Evolutionary conservation across 305 asterid genomes (phyloP), one percentile per base, ranked within the genome.

Genomic region (Solanum aculeatissimum): DNA sequence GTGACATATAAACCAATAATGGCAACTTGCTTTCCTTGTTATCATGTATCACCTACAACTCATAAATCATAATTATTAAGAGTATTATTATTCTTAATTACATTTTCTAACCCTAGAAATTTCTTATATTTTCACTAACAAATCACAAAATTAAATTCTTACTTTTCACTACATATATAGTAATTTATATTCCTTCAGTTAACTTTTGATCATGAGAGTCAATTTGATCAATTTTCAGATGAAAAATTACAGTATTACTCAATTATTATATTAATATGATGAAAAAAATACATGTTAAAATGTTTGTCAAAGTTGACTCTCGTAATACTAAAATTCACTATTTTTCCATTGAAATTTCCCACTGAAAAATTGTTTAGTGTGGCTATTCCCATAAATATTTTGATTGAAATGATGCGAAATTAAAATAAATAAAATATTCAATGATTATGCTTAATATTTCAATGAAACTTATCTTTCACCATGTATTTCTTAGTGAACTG

Each of bases 1-100:
- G 92, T 8, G 95, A 93, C 57, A 93, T 90, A 53, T 93, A 93
- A 27, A 91, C 94, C 66, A 92, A 82, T 85, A 91, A 89, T 65
- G 96, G 96, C 83, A 93, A 43, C 51, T 89, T 90, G 10, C 87
- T 83, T 25, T 69, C 32, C 42, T 85, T 85, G 3, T 62, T 84
- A 19, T 92, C 93, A 83, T 92, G 83, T 86, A 95, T 93, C 85
- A 95, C 95, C 98, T 93, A 29, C 65, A 49, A 10, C 45, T 4
- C 43, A 75, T 75, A 4, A 66, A 75, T 35, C 40, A 35, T 35
- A 35, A 35, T 35, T 35, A 29, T 29, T 29, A 29, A 2, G 32
- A 29, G 32, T 2, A 29, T 29, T 29, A 35, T 6, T 35, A 35
- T 35, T 35, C 80, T 72, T 21, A 13, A 43, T 7, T 42, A 72